Percentiles rank a stretch among this genome's conserved stretches.
Conservation (phyloP, 2,329 filamentous ascomycete genomes). For the Aspergillus arachidicola region DNA sequence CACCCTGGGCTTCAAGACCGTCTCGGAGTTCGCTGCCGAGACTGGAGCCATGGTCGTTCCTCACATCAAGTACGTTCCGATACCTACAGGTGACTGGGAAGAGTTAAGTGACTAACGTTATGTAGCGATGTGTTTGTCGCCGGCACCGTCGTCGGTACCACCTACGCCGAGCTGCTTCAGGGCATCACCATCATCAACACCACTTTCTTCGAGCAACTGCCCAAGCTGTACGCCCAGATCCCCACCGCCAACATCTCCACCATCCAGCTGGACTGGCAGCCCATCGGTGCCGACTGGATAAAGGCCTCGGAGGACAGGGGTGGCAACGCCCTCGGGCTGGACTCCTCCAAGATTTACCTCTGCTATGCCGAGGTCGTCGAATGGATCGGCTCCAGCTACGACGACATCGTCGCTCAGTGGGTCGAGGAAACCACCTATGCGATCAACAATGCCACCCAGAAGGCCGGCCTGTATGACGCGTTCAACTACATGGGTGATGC, state of each 20-base stretch:
- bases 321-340: slow-evolving; percentile 31
- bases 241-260: slow-evolving; percentile 43
- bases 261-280: slow-evolving; percentile 44
- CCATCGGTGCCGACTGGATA: slow-evolving; percentile 42
- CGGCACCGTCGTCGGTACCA: slow-evolving; percentile 35
- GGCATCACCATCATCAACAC: slow-evolving; percentile 44
- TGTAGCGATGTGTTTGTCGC: slow-evolving; percentile 39
- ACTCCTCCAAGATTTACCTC: slow-evolving; percentile 40
- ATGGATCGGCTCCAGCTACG: slow-evolving; percentile 33
- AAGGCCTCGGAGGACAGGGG: slow-evolving; percentile 26
- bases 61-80: slow-evolving; percentile 32
- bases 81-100: no score
- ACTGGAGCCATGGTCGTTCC: slow-evolving; percentile 35
- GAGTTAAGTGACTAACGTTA: not conserved
- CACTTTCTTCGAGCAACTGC: slow-evolving; percentile 42
- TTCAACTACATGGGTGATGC: slow-evolving; percentile 41
- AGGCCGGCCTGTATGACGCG: slow-evolving; percentile 29
- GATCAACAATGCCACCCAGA: slow-evolving; percentile 31
- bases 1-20: slow-evolving; percentile 40
- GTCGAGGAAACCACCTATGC: slow-evolving; percentile 33
- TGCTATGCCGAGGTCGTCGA: slow-evolving; percentile 43
- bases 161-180: slow-evolving; percentile 35
- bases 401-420: slow-evolving; percentile 35
- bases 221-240: slow-evolving; percentile 38
- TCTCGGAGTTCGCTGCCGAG: slow-evolving; percentile 37